phyloP scores from a whole-genome alignment of 306 rosid species.

The Rosa multiflora region DNA sequence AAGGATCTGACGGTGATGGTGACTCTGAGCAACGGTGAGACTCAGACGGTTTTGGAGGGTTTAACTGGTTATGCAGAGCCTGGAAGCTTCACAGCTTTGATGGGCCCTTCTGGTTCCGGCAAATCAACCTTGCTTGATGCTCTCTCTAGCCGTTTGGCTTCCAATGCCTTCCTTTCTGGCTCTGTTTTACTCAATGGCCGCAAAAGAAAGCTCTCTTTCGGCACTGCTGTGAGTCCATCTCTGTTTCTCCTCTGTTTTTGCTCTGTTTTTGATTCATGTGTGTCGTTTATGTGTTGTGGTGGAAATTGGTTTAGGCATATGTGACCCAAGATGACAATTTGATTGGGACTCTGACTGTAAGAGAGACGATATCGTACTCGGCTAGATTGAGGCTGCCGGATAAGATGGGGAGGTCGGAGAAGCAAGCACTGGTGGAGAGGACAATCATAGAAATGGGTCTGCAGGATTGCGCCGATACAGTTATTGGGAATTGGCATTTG shows the following conservation, averaged over 20 bases:
- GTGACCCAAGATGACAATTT: conserved; percentile 98
- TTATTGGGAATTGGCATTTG: conserved; percentile 93
- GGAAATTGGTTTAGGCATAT: conserved; percentile 60
- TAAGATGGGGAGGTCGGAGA: conserved; percentile 70
- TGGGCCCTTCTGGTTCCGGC: conserved; percentile 99
- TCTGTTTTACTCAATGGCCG: conserved; percentile 87
- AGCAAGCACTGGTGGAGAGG: conserved; percentile 71
- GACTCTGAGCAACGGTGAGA: conserved; percentile 70
- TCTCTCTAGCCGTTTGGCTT: conserved; percentile 89
- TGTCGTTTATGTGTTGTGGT: neutral
- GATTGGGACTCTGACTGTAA: conserved; percentile 83
- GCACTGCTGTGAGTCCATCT: conserved; percentile 71
- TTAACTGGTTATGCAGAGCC: conserved; percentile 94
- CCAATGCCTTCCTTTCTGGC: conserved; percentile 88
- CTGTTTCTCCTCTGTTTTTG: neutral
- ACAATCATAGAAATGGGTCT: conserved; percentile 96
- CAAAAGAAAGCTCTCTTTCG: conserved; percentile 88
- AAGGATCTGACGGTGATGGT: conserved; percentile 95
- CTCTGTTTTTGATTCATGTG: neutral
- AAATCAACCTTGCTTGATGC: conserved; percentile 95
- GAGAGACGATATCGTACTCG: conserved; percentile 88
- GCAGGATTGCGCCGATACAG: conserved; percentile 94
- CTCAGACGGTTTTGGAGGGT: conserved; percentile 81
- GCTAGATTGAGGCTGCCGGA: conserved; percentile 77
- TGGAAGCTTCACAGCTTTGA: conserved; percentile 82